Evolutionary conservation across 805 yeast genomes (phyloP), one percentile per base, ranked within the genome.

Genomic region (Saccharomyces paradoxus): DNA sequence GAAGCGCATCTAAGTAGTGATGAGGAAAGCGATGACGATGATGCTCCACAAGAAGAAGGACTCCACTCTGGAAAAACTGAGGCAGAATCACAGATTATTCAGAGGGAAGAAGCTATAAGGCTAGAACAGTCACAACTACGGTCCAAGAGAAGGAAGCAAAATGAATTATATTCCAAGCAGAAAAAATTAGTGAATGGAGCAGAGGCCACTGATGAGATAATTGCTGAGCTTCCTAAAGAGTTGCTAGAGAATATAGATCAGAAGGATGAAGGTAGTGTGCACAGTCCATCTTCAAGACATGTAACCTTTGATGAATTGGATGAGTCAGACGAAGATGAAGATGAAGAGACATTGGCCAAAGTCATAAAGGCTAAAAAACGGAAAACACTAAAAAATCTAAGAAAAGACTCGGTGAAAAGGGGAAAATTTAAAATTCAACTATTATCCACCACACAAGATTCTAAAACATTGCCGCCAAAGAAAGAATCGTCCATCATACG

Each of bases 31-130:
- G 71, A 63, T 49, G 76, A 72, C 55, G 77, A 72, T 54, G 81
- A 77, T 22, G 81, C 82, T 0, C 83, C 83, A 52, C 81, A 78
- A 54, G 82, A 79, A 58, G 81, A 76, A 50, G 67, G 68, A 9
- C 51, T 70, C 50, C 56, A 69, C 46, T 44, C 64, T 31, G 72
- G 71, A 27, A 61, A 61, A 41, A 41, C 58, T 22, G 51, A 58
- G 53, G 50, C 63, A 41, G 67, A 70, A 57, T 55, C 59, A 50
- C 53, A 66, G 57, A 48, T 61, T 49, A 58, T 61, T 58, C 55
- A 66, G 41, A 59, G 67, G 48, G 70, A 64, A 50, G 64, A 68
- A 37, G 60, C 63, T 3, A 37, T 54, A 32, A 62, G 57, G 51
- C 50, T 58, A 28, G 68, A 67, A 54, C 65, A 66, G 51, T 60